Evolutionary conservation across 2,329 filamentous ascomycete species (phyloP), one percentile per base, ranked within the genome.

Genomic region (Pestalotiopsis sp.): DNA sequence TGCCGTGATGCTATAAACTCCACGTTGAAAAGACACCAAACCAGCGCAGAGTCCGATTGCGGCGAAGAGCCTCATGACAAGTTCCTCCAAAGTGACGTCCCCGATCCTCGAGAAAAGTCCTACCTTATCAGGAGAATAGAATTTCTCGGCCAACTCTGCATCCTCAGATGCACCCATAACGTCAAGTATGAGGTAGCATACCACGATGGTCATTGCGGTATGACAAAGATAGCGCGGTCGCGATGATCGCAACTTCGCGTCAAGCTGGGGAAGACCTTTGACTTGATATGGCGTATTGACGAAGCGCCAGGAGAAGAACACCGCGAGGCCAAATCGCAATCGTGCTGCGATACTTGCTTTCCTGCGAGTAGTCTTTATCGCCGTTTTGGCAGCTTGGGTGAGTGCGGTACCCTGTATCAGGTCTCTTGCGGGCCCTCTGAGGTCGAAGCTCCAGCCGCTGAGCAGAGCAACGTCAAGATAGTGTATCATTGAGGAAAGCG

Each of bases 291-390:
- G 65, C 4, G 69, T 70, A 40, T 69, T 70, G 41, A 68, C 56
- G 20, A 70, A 70, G 40, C 69, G 69, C 68, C 67, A 69, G n/a
- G 68, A 70, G 57, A 69, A 69, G 66, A 70, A 65, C 13, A 66
- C 58, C 36, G 60, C 56, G 17, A 70, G 52, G 45, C 69, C 69
- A 59, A 69, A 70, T 27, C 64, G 67, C 60, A 68, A 2, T 9
- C 45, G 45, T 65, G 69, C 36, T 23, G n/a, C 12, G 17, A 45
- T 20, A 20, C 27, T 11, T 14, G 23, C 2, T n/a, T 52, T n/a
- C 5, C 45, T 9, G 7, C 45, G 45, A 20, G 6, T 9, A 20
- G n/a, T 9, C 14, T n/a, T 17, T 9, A 5, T 9, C 17, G 45
- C n/a, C 4, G 45, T 4, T n/a, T n/a, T 23, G 14, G 45, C n/a